Base-by-base conservation (phyloP, 2,329 filamentous ascomycete genomes). In the Herpotrichia juniperi region DNA sequence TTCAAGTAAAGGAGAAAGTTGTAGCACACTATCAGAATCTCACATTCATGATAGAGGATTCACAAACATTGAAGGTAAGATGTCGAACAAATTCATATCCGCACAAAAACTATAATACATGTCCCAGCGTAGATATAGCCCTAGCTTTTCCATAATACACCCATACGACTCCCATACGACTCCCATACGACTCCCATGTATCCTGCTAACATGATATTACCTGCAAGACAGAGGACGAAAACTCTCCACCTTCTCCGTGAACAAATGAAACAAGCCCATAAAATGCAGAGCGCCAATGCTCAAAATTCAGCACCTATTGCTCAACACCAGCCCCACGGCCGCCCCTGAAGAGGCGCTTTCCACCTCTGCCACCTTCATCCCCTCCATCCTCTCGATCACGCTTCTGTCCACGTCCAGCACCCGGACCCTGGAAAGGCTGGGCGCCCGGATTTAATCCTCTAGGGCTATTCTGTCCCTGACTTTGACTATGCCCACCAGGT, bases 391-490 rank as follows among this genome's bases (percentile, higher is more conserved):
- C 69, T 17, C 64, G 57, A 4, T 62, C 61, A 7, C 72, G 63
- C 59, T 74, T 74, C 58, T 73, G 66, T 1, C 66, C 70, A 4
- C 67, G 58, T 8, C 66, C 67, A 39, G 50, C 59, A 19, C 59
- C 56, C 17, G 50, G 59, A 28, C 73, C 73, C n/a, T 64, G 57
- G 42, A 76, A 76, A 4, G 67, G 62, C 43, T 51, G 53, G 1
- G 74, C 74, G 16, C 59, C 62, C 1, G 73, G 66, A 37, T 74
- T 77, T 54, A 77, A 57, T 3, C 58, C 62, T 1, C 64, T 58
- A 2, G 56, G 60, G 43, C 56, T 59, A 14, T 61, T 63, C 26
- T 64, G 58, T 16, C 50, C 54, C n/a, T 51, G 48, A 17, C 53
- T 60, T 17, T 60, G 56, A 17, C 53, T 60, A n/a, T 60, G 56